phyloP scores from a whole-genome alignment of 768 basidiomycete genomes.

The Rhodotorula kratochvilovae region DNA sequence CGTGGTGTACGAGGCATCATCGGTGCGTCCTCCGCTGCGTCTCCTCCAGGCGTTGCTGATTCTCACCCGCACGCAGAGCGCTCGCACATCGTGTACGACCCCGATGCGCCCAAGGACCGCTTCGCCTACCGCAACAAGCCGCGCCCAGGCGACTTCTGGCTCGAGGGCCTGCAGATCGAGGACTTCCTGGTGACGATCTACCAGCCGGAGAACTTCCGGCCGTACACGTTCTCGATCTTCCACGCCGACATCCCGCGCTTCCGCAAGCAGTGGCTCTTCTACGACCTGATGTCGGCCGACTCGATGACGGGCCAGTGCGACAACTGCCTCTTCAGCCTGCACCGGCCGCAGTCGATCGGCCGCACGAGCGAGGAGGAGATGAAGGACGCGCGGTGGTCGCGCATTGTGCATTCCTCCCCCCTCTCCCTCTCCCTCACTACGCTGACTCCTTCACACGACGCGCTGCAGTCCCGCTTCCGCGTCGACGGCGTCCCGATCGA shows the following conservation, averaged over 20 bases:
- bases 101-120: constrained; percentile 72
- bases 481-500: constrained; percentile 97
- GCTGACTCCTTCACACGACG: neutral
- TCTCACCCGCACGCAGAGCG: constrained; percentile 59
- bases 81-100: constrained; percentile 67
- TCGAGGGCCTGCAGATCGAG: constrained; percentile 82
- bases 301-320: constrained; percentile 96
- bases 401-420: constrained; percentile 63
- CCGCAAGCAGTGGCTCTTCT: constrained; percentile 90
- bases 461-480: constrained; percentile 74
- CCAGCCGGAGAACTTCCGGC: constrained; percentile 86
- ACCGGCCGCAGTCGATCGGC: constrained; percentile 92
- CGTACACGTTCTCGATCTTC: constrained; percentile 88
- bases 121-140: constrained; percentile 70
- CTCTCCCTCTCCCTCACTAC: neutral
- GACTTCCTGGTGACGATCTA: constrained; percentile 91
- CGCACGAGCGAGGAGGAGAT: constrained; percentile 79
- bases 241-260: constrained; percentile 77
- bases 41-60: neutral
- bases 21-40: constrained; percentile 54
- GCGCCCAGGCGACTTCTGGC: constrained; percentile 79
- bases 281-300: constrained; percentile 89
- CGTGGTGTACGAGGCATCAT: constrained; percentile 90
- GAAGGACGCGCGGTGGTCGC: constrained; percentile 74
- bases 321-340: constrained; percentile 92